phyloP scores from a whole-genome alignment of 208 protist genomes.

The Wallacemonas rigidus region DNA sequence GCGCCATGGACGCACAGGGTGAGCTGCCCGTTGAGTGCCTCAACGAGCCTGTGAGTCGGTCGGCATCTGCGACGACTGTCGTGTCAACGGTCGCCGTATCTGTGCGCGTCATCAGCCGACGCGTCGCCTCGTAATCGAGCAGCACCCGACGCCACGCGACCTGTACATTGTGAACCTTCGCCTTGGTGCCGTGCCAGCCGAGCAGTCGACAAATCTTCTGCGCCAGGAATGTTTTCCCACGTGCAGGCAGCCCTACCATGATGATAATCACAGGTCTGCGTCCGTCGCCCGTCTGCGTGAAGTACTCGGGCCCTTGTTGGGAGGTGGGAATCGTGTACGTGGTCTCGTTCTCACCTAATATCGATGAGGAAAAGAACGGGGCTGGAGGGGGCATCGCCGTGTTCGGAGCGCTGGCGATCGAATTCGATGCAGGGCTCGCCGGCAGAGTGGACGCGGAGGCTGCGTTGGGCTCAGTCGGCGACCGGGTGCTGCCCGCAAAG shows the following conservation, averaged over 20 bases:
- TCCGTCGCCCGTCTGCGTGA: conserved; percentile 37
- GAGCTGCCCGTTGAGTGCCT: neutral
- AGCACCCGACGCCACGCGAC: conserved; percentile 66
- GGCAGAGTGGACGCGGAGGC: too few species aligned
- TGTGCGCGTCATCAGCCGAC: neutral
- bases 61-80: neutral
- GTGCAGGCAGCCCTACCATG: conserved; percentile 90
- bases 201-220: conserved; percentile 89
- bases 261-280: conserved; percentile 69
- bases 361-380: conserved; percentile 9
- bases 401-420: neutral
- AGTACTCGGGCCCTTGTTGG: conserved; percentile 78
- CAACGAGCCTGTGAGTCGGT: too few species aligned
- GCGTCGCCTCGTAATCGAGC: conserved; percentile 41
- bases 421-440: neutral
- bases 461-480: too few species aligned
- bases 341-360: conserved; percentile 15
- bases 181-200: conserved; percentile 73
- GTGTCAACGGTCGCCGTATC: neutral
- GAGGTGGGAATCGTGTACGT: conserved; percentile 72
- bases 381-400: neutral
- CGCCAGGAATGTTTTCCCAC: conserved; percentile 90
- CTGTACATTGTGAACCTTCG: conserved; percentile 82
- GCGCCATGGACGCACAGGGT: conserved; percentile 2
- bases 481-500: too few species aligned